A percentile compares a stretch with the other conserved stretches of the same genome.
Evolutionary conservation across 164 flowering plant species (phyloP).

Genomic region (Vitis cinerea): DNA sequence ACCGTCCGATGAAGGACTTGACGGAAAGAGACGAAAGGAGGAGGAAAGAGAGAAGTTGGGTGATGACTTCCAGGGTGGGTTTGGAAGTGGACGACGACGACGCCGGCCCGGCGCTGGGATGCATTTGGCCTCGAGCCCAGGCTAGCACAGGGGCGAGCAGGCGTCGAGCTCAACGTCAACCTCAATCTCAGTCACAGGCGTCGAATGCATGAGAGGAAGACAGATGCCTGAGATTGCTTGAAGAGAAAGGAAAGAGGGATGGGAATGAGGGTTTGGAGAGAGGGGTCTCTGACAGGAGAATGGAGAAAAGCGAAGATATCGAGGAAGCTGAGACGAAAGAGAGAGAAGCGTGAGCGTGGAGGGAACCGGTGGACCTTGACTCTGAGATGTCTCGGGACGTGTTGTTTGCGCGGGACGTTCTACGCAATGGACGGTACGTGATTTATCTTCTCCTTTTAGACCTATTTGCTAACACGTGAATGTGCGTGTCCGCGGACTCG

Average conservation of each 20-base stretch:
- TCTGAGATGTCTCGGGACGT: too few species aligned
- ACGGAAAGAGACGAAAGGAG: constrained; percentile 36
- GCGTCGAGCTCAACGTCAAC: neutral
- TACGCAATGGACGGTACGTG: too few species aligned
- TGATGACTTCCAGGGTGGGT: constrained; percentile 6
- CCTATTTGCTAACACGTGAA: too few species aligned
- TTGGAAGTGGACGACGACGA: too few species aligned
- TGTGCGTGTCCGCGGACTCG: too few species aligned
- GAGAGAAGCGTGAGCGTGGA: neutral
- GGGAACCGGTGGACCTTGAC: neutral
- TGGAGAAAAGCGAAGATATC: constrained; percentile 5
- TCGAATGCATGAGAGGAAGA: too few species aligned
- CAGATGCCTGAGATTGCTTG: constrained; percentile 3
- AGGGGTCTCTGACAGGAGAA: neutral
- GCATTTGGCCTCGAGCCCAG: constrained; percentile 19
- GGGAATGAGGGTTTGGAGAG: neutral
- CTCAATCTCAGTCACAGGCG: too few species aligned
- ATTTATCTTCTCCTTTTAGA: too few species aligned
- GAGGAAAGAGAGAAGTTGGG: constrained; percentile 20
- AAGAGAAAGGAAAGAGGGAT: constrained; percentile 15
- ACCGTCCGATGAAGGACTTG: constrained; percentile 48
- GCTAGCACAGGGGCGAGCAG: neutral
- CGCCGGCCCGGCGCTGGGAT: constrained; percentile 7
- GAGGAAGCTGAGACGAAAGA: neutral
- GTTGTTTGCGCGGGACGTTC: too few species aligned